These are phyloP conservation scores for Cladorrhinum sp. DNA, from an alignment of 2,329 filamentous ascomycete genomes.

Conservation along the genomic window DNA sequence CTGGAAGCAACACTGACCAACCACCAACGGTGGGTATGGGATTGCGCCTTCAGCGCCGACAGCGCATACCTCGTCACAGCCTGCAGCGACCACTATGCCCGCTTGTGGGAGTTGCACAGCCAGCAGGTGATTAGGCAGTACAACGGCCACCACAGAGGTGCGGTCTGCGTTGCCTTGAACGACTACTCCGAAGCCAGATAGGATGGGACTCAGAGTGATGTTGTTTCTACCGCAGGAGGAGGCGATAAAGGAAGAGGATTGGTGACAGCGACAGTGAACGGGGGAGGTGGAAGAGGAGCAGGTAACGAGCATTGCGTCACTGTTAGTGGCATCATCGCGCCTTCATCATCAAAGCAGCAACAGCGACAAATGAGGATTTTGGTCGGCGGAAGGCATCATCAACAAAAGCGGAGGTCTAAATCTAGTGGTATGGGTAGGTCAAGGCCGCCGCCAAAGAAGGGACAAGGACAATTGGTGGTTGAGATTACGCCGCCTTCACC, in stretches of 20 bases:
- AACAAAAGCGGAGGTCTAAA: not conserved
- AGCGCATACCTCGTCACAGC: constrained; percentile 91
- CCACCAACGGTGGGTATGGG: constrained; percentile 97
- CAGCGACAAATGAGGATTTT: not conserved
- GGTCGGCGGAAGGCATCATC: not conserved
- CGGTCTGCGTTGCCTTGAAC: constrained; percentile 89
- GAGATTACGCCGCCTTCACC: not conserved
- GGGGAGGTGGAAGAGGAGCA: not conserved
- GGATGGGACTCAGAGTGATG: constrained; percentile 13
- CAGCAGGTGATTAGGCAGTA: constrained; percentile 93
- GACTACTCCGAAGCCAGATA: constrained; percentile 66
- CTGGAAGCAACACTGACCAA: constrained; percentile 84
- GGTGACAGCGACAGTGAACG: not conserved
- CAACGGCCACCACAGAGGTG: constrained; percentile 88
- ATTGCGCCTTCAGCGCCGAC: constrained; percentile 92
- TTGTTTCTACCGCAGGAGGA: not conserved
- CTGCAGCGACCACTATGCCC: constrained; percentile 88
- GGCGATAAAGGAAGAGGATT: not conserved
- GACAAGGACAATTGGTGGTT: not conserved
- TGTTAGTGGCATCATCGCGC: not conserved
- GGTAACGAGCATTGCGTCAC: not conserved
- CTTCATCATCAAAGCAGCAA: not conserved
- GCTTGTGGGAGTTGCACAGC: constrained; percentile 83
- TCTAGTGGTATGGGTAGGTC: not conserved
- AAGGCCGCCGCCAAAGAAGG: not conserved